Evolutionary conservation across 192 early-diverging fungal genomes (phyloP).

Genomic region (Bifiguratus adelaidae): DNA sequence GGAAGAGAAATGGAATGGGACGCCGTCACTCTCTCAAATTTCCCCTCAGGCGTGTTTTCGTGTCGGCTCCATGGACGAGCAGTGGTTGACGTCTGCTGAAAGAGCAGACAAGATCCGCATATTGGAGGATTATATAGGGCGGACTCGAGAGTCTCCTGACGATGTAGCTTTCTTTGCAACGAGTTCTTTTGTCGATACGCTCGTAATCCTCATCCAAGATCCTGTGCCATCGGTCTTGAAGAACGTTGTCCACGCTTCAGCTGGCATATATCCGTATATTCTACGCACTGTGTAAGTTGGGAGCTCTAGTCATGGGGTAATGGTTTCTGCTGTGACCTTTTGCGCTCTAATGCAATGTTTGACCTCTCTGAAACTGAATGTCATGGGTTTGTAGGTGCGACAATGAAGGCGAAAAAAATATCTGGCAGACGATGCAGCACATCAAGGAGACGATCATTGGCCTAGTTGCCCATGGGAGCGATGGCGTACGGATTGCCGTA

Average conservation of each 20-base stretch:
- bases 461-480: conserved; percentile 11
- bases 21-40: no score
- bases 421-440: conserved; percentile 10
- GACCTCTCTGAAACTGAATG: not conserved
- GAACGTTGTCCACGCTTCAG: conserved; percentile 12
- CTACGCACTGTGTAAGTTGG: conserved; percentile 19
- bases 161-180: conserved; percentile 15
- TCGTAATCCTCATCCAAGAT: conserved; percentile 6
- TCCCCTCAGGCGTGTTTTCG: no score
- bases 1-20: no score
- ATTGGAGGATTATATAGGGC: no score
- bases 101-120: no score
- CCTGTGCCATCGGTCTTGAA: conserved; percentile 7
- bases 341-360: not conserved
- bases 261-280: conserved; percentile 11
- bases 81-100: no score
- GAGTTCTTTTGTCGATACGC: conserved; percentile 12
- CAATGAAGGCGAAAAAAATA: conserved; percentile 16
- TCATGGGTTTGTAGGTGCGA: conserved; percentile 20
- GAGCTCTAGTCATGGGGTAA: no score
- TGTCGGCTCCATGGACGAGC: no score
- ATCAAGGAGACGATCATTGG: conserved; percentile 11
- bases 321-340: not conserved
- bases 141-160: no score
- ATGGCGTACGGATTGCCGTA: conserved; percentile 17